Percentiles rank a stretch among this genome's conserved stretches.
phyloP scores from a whole-genome alignment of 2,329 filamentous ascomycete species.

The Calycina herbarum region DNA sequence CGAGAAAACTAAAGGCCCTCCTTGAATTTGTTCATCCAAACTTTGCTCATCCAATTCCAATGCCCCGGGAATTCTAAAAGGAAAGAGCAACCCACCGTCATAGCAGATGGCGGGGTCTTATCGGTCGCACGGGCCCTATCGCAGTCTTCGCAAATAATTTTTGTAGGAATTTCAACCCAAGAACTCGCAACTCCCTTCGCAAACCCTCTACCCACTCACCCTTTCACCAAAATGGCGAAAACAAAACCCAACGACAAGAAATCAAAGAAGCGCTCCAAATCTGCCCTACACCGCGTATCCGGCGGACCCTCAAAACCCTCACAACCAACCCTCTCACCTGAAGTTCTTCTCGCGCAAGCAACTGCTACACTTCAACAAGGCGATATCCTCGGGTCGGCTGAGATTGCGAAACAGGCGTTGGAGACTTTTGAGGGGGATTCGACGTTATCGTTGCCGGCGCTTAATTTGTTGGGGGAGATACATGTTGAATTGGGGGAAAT shows the following conservation, averaged over 20 bases:
- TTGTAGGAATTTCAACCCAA: background rate
- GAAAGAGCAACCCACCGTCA: background rate
- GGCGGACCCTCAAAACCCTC: constrained; percentile 29
- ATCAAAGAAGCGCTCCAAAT: constrained; percentile 33
- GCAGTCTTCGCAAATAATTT: background rate
- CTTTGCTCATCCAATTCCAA: background rate
- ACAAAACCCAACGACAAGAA: constrained; percentile 38
- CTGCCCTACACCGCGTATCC: constrained; percentile 31
- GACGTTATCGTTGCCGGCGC: constrained; percentile 33
- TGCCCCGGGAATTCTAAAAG: background rate
- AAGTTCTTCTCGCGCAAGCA: constrained; percentile 33
- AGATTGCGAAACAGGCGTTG: constrained; percentile 35
- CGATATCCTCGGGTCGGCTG: constrained; percentile 34
- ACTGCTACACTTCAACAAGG: constrained; percentile 36
- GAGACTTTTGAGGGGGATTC: constrained; percentile 27
- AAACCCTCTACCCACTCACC: background rate
- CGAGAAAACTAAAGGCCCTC: too few species aligned
- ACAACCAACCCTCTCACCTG: constrained; percentile 28
- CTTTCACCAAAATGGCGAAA: constrained; percentile 35
- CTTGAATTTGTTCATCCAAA: too few species aligned
- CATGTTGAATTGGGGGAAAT: constrained; percentile 59
- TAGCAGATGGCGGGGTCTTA: constrained; percentile 8
- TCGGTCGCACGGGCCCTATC: background rate
- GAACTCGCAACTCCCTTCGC: background rate
- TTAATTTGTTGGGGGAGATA: constrained; percentile 40